phyloP scores from a whole-genome alignment of 495 filamentous ascomycete species.

The Penicillium turbatum region DNA sequence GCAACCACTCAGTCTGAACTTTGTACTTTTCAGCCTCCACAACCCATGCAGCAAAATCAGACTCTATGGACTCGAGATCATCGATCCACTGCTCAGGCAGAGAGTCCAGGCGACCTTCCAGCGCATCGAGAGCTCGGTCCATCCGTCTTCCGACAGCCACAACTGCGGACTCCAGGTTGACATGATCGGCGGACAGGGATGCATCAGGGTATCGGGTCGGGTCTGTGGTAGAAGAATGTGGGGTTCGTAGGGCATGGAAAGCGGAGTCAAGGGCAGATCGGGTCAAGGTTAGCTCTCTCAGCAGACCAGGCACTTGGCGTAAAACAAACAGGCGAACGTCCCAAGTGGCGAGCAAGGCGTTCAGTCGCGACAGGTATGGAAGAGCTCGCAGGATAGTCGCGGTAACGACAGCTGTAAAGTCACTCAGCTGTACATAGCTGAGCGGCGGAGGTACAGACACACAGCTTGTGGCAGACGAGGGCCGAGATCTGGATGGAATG shows the following conservation, averaged over 20 bases:
- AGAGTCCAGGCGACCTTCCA: constrained; percentile 79
- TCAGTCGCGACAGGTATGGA: constrained; percentile 72
- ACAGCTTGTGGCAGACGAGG: constrained; percentile 50
- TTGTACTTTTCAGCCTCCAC: constrained; percentile 47
- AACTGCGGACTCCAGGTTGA: constrained; percentile 64
- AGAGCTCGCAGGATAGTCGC: constrained; percentile 82
- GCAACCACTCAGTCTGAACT: constrained; percentile 43
- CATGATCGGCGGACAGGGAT: constrained; percentile 58
- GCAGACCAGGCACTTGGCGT: constrained; percentile 61
- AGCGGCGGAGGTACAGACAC: constrained; percentile 51
- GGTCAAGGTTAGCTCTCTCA: constrained; percentile 60
- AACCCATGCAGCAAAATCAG: constrained; percentile 76
- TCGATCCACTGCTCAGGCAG: constrained; percentile 87
- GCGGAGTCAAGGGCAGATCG: constrained; percentile 60
- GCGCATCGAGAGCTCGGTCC: constrained; percentile 76
- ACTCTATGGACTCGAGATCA: constrained; percentile 73
- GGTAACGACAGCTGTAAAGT: constrained; percentile 84
- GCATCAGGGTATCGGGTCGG: constrained; percentile 36
- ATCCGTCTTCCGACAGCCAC: constrained; percentile 64
- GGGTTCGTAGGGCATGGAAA: constrained; percentile 52
- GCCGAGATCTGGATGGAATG: constrained; percentile 53
- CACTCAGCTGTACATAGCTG: constrained; percentile 62
- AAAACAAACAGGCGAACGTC: constrained; percentile 69
- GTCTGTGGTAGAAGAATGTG: constrained; percentile 15
- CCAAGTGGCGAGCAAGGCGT: constrained; percentile 68